Evolutionary conservation across 805 yeast species (phyloP).

Genomic region (Pichia deserticola): DNA sequence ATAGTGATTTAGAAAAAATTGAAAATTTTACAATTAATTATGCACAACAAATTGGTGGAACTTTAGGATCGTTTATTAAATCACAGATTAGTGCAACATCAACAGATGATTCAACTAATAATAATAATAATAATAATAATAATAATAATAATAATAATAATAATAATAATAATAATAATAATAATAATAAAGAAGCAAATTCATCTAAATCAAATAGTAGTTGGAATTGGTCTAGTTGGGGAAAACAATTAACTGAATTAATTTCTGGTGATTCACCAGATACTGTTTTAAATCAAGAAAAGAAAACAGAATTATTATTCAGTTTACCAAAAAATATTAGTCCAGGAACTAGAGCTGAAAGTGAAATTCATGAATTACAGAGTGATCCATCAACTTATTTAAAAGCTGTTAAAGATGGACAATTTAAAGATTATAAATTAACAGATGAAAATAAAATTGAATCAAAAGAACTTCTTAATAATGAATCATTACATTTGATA

Average conservation of each 20-base stretch:
- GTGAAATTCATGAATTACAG: constrained; percentile 51
- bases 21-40: constrained; percentile 64
- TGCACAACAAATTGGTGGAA: constrained; percentile 48
- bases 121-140: no score
- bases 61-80: constrained; percentile 47
- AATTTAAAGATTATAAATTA: constrained; percentile 35
- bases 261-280: constrained; percentile 9
- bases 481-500: constrained; percentile 43
- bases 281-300: constrained; percentile 18
- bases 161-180: no score
- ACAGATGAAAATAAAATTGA: constrained; percentile 40
- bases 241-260: constrained; percentile 1
- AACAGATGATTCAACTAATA: constrained; percentile 10
- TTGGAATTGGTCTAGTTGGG: constrained; percentile 9
- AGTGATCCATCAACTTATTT: constrained; percentile 41
- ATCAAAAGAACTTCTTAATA: constrained; percentile 32
- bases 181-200: constrained; percentile 1
- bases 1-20: constrained; percentile 62
- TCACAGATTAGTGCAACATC: not conserved
- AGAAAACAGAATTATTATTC: constrained; percentile 36
- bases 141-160: no score
- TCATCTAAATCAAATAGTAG: constrained; percentile 5
- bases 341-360: constrained; percentile 49
- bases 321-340: constrained; percentile 36
- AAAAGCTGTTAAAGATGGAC: constrained; percentile 27